Percentiles rank a stretch among this genome's conserved stretches.
Conservation (phyloP, 768 basidiomycete genomes). For the Cystobasidium onofrii region DNA sequence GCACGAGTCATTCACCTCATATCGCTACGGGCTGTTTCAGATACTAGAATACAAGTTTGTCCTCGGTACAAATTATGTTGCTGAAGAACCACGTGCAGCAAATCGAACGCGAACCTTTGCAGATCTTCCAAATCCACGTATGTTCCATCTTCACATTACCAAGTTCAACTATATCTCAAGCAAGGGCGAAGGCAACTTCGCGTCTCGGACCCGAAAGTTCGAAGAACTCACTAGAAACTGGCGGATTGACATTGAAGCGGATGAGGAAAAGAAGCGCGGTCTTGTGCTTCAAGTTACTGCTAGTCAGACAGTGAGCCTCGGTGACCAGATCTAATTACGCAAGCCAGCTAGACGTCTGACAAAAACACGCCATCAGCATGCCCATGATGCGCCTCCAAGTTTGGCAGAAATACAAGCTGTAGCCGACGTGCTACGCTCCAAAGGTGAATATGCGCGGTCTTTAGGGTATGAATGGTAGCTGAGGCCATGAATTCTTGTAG, state of each 20-base stretch:
- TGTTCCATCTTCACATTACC: neutral
- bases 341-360: no score
- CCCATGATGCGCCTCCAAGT: neutral
- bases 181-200: slow-evolving; percentile 3
- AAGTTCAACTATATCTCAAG: slow-evolving; percentile 16
- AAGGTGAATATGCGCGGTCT: neutral
- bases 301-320: neutral
- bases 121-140: neutral
- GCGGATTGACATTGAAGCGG: neutral
- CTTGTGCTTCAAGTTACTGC: neutral
- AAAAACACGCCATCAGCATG: neutral
- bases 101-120: neutral
- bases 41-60: neutral
- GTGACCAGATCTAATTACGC: no score
- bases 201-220: neutral
- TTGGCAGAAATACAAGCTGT: neutral
- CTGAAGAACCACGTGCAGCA: neutral
- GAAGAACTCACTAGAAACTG: neutral
- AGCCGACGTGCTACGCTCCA: neutral
- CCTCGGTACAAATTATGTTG: neutral
- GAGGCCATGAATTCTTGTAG: neutral
- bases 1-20: slow-evolving; percentile 4
- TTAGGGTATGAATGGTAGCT: neutral
- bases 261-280: neutral
- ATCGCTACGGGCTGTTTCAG: slow-evolving; percentile 10